Conservation (phyloP, 2,329 filamentous ascomycete species). For the Colletotrichum siamense region DNA sequence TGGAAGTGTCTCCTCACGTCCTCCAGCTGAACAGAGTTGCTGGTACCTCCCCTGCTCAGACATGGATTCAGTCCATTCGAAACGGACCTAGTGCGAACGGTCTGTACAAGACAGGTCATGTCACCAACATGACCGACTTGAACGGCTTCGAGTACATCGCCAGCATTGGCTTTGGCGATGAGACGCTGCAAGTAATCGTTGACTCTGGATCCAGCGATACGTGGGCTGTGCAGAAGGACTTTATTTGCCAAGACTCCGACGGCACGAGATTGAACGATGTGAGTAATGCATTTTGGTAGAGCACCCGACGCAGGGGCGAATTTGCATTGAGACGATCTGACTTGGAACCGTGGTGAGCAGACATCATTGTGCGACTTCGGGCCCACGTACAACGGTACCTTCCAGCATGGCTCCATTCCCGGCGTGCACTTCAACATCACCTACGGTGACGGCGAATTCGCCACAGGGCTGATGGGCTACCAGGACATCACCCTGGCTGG, state of each 20-base stretch:
- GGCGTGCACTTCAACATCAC: conserved; percentile 46
- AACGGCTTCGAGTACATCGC: not conserved
- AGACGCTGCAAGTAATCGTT: conserved; percentile 41
- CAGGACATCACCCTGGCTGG: conserved; percentile 49
- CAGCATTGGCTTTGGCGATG: conserved; percentile 31
- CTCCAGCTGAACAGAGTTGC: not conserved
- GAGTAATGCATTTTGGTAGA: not conserved
- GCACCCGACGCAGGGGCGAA: not conserved
- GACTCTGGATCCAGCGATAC: conserved; percentile 55
- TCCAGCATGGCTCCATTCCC: conserved; percentile 34
- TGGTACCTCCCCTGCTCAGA: not conserved
- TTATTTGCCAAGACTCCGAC: conserved; percentile 35
- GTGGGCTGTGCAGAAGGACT: conserved; percentile 42
- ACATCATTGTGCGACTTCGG: conserved; percentile 28
- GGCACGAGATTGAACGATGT: not conserved
- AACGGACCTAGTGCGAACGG: not conserved
- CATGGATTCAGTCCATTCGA: not conserved
- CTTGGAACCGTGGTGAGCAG: not conserved
- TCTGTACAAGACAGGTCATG: not conserved
- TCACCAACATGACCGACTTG: not conserved
- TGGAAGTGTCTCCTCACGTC: not conserved
- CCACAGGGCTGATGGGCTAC: conserved; percentile 43
- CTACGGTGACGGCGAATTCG: conserved; percentile 48
- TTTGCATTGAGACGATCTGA: not conserved
- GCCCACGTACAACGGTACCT: conserved; percentile 32